Percentiles rank a stretch among this genome's conserved stretches.
phyloP scores from a whole-genome alignment of 1,139 yeast genomes.

The Candida frijolesensis region DNA sequence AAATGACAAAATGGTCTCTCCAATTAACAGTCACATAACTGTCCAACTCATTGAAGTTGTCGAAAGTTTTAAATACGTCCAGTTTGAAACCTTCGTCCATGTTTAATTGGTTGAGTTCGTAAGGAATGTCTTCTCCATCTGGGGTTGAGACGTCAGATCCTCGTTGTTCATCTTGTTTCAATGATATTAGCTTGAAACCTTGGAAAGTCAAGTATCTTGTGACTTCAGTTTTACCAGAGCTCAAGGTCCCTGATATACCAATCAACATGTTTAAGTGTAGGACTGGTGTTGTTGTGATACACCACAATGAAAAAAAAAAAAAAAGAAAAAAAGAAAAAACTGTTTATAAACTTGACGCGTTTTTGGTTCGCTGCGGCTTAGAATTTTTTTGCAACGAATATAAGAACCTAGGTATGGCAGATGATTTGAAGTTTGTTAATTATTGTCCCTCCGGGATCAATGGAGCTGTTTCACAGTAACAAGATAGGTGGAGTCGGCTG shows the following conservation, averaged over 20 bases:
- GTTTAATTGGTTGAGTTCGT: constrained; percentile 5
- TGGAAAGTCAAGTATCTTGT: constrained; percentile 57
- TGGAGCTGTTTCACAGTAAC: no score
- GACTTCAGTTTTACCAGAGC: constrained; percentile 72
- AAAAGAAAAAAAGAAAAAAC: not conserved
- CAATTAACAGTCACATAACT: constrained; percentile 72
- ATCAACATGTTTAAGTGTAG: constrained; percentile 53
- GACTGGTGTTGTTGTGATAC: not conserved
- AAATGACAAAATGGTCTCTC: constrained; percentile 63
- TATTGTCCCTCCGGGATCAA: no score
- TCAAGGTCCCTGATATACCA: constrained; percentile 72
- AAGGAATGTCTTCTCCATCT: not conserved
- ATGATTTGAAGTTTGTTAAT: not conserved
- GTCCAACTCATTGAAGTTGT: constrained; percentile 47
- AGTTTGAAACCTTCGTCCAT: constrained; percentile 11
- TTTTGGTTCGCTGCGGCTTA: not conserved
- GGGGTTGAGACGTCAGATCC: constrained; percentile 7
- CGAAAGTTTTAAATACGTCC: constrained; percentile 26
- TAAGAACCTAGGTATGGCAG: not conserved
- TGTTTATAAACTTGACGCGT: not conserved
- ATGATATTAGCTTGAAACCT: constrained; percentile 50
- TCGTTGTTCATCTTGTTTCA: constrained; percentile 11
- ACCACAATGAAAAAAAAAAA: not conserved
- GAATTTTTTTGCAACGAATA: not conserved
- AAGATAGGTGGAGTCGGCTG: no score